A percentile compares a stretch with the other conserved stretches of the same genome.
phyloP scores from a whole-genome alignment of 192 early-diverging fungal species.

The Paraglomus occultum region DNA sequence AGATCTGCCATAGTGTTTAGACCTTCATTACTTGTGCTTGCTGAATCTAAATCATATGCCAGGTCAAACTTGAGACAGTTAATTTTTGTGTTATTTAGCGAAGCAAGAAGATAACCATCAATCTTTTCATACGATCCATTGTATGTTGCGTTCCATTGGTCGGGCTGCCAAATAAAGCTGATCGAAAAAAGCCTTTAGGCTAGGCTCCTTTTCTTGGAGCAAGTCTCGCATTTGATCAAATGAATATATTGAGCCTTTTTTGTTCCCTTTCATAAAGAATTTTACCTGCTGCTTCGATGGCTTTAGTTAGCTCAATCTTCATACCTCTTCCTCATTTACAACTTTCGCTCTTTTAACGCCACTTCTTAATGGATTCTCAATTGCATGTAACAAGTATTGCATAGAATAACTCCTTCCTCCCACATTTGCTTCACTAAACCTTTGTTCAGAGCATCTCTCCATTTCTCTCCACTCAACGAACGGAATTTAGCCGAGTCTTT shows the following conservation, averaged over 20 bases:
- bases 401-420: no score
- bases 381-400: no score
- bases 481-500: no score
- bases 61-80: conserved; percentile 13
- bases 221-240: conserved; percentile 4
- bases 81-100: conserved; percentile 10
- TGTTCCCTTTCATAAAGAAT: conserved; percentile 9
- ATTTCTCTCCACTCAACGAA: no score
- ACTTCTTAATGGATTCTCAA: no score
- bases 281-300: neutral
- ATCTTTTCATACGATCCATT: neutral
- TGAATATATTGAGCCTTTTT: neutral
- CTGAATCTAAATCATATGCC: neutral
- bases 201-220: conserved; percentile 3
- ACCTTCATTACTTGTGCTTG: neutral
- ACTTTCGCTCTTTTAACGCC: neutral
- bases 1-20: conserved; percentile 15
- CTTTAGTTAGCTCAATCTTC: conserved; percentile 1
- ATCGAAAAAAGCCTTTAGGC: neutral
- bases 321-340: neutral
- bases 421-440: no score
- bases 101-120: conserved; percentile 19
- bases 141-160: neutral
- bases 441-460: no score
- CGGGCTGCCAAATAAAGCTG: neutral